These are phyloP conservation scores for Punctularia strigosozonata DNA, from an alignment of 768 basidiomycete species.

Conservation along the genomic window DNA sequence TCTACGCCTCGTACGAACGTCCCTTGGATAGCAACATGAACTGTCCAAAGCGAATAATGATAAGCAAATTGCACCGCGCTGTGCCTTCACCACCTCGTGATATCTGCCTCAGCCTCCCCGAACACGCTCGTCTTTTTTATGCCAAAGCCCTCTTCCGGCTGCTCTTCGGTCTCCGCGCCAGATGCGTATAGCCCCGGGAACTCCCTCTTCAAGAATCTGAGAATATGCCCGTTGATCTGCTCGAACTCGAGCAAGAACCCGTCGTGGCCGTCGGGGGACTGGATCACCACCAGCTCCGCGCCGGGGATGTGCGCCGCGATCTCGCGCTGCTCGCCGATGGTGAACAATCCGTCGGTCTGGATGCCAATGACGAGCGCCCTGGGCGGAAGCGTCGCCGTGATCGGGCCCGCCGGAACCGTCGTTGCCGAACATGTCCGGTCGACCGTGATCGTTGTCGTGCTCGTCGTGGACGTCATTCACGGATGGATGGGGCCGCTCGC, in stretches of 20 bases:
- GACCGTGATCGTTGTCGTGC: too few species aligned
- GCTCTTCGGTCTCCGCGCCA: constrained; percentile 20
- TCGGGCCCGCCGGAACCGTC: too few species aligned
- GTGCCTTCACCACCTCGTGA: constrained; percentile 88
- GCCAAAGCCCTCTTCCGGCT: constrained; percentile 43
- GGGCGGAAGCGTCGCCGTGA: constrained; percentile 60
- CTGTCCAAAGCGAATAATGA: too few species aligned
- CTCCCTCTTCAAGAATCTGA: constrained; percentile 58
- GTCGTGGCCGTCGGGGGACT: constrained; percentile 87
- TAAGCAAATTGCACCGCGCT: too few species aligned
- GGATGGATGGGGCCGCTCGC: too few species aligned
- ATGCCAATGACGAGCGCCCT: constrained; percentile 81
- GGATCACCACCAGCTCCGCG: constrained; percentile 73
- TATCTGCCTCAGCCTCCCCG: constrained; percentile 93
- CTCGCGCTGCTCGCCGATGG: constrained; percentile 76
- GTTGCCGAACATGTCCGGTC: too few species aligned
- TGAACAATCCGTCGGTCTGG: constrained; percentile 91
- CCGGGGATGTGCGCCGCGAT: constrained; percentile 72
- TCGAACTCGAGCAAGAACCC: constrained; percentile 96
- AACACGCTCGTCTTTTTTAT: constrained; percentile 91
- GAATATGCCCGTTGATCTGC: constrained; percentile 72
- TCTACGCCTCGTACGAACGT: too few species aligned
- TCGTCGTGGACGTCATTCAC: too few species aligned
- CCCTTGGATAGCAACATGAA: too few species aligned
- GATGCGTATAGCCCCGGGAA: constrained; percentile 56